phyloP scores from a whole-genome alignment of 129 eudicot species.

The Chrysanthemum lavandulifolium region DNA sequence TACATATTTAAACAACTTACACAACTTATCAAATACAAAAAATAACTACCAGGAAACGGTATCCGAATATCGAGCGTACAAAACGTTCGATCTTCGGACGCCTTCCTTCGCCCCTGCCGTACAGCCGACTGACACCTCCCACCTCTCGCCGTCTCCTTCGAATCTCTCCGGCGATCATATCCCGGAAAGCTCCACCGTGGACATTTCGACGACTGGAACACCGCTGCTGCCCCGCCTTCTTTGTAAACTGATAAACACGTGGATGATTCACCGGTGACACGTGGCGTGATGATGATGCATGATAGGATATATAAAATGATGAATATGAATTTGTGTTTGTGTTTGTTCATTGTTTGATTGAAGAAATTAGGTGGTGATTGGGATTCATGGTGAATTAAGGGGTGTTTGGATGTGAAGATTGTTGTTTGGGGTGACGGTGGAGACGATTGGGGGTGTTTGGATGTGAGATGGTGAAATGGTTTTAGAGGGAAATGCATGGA shows the following conservation, averaged over 20 bases:
- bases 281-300: constrained; percentile 27
- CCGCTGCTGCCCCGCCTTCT: constrained; percentile 98
- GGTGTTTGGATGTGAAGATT: background rate
- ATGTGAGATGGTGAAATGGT: background rate
- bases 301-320: constrained; percentile 31
- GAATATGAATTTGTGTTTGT: background rate
- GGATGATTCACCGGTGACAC: constrained; percentile 59
- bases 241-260: constrained; percentile 72
- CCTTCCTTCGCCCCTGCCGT: constrained; percentile 77
- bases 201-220: constrained; percentile 86
- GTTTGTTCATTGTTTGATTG: background rate
- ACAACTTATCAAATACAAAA: no score
- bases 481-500: no score
- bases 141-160: constrained; percentile 10
- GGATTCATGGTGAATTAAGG: background rate
- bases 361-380: background rate
- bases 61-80: constrained; percentile 75
- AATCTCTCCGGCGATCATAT: constrained; percentile 21
- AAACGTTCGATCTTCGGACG: constrained; percentile 75
- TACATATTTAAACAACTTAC: no score
- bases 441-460: background rate
- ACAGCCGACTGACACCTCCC: constrained; percentile 70
- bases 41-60: constrained; percentile 76
- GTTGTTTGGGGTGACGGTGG: background rate
- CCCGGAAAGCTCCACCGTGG: constrained; percentile 80